A percentile compares a stretch with the other conserved stretches of the same genome.
Conservation (phyloP, 805 yeast species). For the Dipodascopsis tothii region DNA sequence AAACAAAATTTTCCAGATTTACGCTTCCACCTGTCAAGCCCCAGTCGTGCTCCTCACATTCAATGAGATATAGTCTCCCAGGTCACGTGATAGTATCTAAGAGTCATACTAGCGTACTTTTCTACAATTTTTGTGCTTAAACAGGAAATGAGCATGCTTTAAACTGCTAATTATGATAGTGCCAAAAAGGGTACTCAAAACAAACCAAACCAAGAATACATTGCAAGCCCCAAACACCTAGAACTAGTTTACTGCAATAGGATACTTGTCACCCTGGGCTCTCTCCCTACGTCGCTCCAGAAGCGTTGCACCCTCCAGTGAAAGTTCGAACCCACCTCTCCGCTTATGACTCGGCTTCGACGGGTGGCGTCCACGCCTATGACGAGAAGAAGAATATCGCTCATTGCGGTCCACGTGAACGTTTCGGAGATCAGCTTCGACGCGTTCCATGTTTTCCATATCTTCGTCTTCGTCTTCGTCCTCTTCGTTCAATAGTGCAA, state of each 20-base stretch:
- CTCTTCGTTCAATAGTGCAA: constrained; percentile 35
- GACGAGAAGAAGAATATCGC: neutral
- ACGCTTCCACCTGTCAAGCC: no score
- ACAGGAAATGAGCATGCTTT: no score
- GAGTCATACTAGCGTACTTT: no score
- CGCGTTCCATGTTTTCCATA: constrained; percentile 15
- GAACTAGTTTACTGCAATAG: neutral
- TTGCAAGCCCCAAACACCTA: no score
- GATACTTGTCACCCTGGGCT: constrained; percentile 4
- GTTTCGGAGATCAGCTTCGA: constrained; percentile 19
- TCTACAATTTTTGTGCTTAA: no score
- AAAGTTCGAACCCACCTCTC: constrained; percentile 42
- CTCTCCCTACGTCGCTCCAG: constrained; percentile 43
- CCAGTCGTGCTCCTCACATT: no score
- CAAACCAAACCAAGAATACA: no score
- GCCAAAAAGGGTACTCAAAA: no score
- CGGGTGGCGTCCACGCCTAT: neutral
- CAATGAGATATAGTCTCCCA: no score
- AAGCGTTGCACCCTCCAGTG: constrained; percentile 56
- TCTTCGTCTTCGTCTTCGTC: constrained; percentile 31
- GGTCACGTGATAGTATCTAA: no score
- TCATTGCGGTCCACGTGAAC: constrained; percentile 16
- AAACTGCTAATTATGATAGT: no score
- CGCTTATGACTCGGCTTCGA: constrained; percentile 9
- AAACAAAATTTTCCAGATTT: no score